Conservation (phyloP, 1,139 yeast genomes). For the Tardiomyces depauwii region DNA sequence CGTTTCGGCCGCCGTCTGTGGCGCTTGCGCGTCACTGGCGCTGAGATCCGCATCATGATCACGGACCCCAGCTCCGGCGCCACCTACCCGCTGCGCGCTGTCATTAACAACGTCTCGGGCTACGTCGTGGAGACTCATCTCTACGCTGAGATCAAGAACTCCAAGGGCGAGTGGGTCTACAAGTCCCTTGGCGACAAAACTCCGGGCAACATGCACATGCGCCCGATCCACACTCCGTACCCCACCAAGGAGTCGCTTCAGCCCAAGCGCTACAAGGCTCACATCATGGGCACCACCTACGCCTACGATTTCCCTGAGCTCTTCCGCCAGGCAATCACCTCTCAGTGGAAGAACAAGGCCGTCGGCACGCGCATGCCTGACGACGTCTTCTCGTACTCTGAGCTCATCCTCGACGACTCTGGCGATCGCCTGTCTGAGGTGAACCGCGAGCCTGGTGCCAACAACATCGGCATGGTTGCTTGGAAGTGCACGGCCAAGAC, state of each 20-base stretch:
- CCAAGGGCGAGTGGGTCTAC: conserved; percentile 93
- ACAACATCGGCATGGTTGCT: conserved; percentile 95
- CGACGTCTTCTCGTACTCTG: conserved; percentile 67
- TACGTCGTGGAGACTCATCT: conserved; percentile 93
- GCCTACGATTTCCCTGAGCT: conserved; percentile 98
- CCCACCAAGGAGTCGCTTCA: conserved; percentile 97
- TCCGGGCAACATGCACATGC: conserved; percentile 94
- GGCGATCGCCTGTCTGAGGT: conserved; percentile 78
- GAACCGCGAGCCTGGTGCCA: conserved; percentile 92
- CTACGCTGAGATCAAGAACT: conserved; percentile 86
- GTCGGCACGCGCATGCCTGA: conserved; percentile 39
- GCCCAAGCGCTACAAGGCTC: conserved; percentile 98
- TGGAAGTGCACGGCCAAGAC: conserved; percentile 86
- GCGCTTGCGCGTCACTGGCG: conserved; percentile 94
- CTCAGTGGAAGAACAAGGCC: conserved; percentile 58
- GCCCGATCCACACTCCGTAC: conserved; percentile 91
- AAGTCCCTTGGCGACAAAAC: conserved; percentile 66
- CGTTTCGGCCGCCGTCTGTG: conserved; percentile 95
- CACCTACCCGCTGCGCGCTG: conserved; percentile 92
- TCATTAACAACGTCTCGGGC: conserved; percentile 92
- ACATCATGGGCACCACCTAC: conserved; percentile 94
- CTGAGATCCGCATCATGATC: conserved; percentile 93
- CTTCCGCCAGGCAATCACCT: conserved; percentile 82
- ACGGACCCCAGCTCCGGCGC: conserved; percentile 79
- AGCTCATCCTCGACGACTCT: conserved; percentile 61